phyloP scores from a whole-genome alignment of 768 basidiomycete species.

The Daedaleopsis sinensis region DNA sequence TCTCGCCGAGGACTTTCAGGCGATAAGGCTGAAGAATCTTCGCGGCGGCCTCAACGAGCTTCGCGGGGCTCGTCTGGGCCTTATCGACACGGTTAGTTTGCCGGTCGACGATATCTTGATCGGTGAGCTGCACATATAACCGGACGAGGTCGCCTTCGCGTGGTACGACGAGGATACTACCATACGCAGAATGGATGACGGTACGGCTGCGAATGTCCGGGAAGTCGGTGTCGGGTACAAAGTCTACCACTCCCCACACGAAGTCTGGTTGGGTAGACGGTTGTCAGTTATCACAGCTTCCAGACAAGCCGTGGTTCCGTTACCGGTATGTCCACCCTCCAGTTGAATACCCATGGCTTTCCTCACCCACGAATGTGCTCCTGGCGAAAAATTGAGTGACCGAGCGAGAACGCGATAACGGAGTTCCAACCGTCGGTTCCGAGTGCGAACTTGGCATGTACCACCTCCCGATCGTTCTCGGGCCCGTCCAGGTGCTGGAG shows the following conservation, averaged over 20 bases:
- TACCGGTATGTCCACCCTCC: constrained; percentile 42
- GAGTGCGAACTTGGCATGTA: constrained; percentile 38
- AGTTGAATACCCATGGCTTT: constrained; percentile 38
- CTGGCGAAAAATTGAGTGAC: constrained; percentile 2
- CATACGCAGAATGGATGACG: constrained; percentile 69
- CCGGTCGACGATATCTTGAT: constrained; percentile 46
- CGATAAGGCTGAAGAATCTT: constrained; percentile 60
- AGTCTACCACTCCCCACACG: constrained; percentile 50
- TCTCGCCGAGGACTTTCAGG: constrained; percentile 44
- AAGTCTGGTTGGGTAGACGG: constrained; percentile 27
- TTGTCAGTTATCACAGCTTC: neutral
- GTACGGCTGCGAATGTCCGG: constrained; percentile 72
- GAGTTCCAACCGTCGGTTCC: constrained; percentile 36
- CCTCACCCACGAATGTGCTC: constrained; percentile 42
- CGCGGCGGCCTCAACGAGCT: constrained; percentile 49
- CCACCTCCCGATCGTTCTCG: constrained; percentile 33
- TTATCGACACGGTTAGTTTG: constrained; percentile 57
- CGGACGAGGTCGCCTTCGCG: constrained; percentile 70
- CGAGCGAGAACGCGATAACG: neutral
- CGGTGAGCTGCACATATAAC: constrained; percentile 66
- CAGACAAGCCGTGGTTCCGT: neutral
- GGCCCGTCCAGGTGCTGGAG: constrained; percentile 42
- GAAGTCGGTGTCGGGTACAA: constrained; percentile 71
- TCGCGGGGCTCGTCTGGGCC: constrained; percentile 48
- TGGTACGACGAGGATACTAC: constrained; percentile 76